phyloP scores from a whole-genome alignment of 73 alveolate species.

The Paramecium caudatum region DNA sequence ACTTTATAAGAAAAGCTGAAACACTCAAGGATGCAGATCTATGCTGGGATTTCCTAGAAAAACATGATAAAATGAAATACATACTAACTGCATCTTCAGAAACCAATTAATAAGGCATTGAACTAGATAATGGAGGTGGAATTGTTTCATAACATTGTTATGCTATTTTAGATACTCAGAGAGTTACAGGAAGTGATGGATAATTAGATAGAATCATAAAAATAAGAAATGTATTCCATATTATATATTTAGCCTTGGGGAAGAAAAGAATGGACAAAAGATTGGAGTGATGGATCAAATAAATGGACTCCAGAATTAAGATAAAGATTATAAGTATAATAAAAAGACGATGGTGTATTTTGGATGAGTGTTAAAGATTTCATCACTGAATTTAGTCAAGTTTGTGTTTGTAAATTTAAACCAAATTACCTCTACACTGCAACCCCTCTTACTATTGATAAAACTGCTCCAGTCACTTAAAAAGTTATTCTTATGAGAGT shows the following conservation, averaged over 20 bases:
- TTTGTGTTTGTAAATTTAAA: constrained; percentile 89
- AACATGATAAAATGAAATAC: constrained; percentile 75
- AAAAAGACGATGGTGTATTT: constrained; percentile 93
- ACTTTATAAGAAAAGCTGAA: constrained; percentile 77
- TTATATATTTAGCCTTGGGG: constrained; percentile 76
- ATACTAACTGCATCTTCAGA: constrained; percentile 88
- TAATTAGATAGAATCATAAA: constrained; percentile 63
- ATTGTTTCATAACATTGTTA: constrained; percentile 88
- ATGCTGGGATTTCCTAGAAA: constrained; percentile 75
- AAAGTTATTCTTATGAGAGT: constrained; percentile 79
- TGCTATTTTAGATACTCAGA: constrained; percentile 80
- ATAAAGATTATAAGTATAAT: constrained; percentile 82
- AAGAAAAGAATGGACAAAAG: constrained; percentile 80
- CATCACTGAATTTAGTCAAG: constrained; percentile 90
- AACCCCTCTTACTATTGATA: constrained; percentile 74
- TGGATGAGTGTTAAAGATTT: constrained; percentile 90
- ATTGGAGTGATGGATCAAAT: constrained; percentile 91
- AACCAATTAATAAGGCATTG: constrained; percentile 85
- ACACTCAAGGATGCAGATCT: constrained; percentile 73
- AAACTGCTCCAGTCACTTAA: constrained; percentile 74
- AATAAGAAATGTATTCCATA: constrained; percentile 50
- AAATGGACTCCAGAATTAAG: constrained; percentile 94
- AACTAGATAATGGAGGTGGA: constrained; percentile 84
- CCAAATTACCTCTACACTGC: constrained; percentile 85
- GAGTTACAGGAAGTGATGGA: constrained; percentile 74